Evolutionary conservation across 1,139 yeast species (phyloP).

Genomic region (Saccharomyces hybrid): DNA sequence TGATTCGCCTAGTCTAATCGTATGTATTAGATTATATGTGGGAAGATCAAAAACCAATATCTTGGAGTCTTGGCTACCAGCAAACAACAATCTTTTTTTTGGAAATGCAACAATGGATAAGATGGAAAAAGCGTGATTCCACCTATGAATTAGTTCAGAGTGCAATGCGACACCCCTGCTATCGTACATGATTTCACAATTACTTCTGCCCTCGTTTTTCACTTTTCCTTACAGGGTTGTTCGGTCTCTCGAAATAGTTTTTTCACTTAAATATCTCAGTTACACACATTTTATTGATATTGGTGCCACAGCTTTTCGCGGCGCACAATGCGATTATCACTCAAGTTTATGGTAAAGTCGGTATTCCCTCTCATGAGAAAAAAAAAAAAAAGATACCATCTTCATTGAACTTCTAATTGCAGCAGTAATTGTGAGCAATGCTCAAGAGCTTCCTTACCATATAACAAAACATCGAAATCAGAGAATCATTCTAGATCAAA

Average conservation of each 20-base stretch:
- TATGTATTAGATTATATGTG: conserved; percentile 43
- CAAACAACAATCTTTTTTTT: conserved; percentile 51
- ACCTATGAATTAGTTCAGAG: conserved; percentile 49
- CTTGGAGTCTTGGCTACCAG: conserved; percentile 92
- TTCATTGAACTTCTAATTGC: background rate
- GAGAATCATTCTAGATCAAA: background rate
- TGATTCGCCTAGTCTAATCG: conserved; percentile 21
- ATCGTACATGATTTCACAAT: background rate
- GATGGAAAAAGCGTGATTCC: conserved; percentile 70
- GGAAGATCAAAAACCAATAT: conserved; percentile 63
- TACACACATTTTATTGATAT: background rate
- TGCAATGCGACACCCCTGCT: background rate
- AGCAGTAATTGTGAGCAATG: background rate
- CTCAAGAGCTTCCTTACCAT: background rate
- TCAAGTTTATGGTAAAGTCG: background rate
- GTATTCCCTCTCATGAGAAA: background rate
- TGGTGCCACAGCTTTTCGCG: conserved; percentile 1
- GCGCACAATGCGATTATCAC: background rate
- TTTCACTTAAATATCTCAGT: background rate
- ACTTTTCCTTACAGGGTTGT: background rate
- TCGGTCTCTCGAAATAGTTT: background rate
- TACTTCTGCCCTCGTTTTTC: no score
- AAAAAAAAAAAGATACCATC: background rate
- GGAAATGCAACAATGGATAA: conserved; percentile 72
- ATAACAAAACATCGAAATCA: no score